Base-by-base conservation (phyloP, 495 filamentous ascomycete genomes). In the Thermochaetoides thermophila region DNA sequence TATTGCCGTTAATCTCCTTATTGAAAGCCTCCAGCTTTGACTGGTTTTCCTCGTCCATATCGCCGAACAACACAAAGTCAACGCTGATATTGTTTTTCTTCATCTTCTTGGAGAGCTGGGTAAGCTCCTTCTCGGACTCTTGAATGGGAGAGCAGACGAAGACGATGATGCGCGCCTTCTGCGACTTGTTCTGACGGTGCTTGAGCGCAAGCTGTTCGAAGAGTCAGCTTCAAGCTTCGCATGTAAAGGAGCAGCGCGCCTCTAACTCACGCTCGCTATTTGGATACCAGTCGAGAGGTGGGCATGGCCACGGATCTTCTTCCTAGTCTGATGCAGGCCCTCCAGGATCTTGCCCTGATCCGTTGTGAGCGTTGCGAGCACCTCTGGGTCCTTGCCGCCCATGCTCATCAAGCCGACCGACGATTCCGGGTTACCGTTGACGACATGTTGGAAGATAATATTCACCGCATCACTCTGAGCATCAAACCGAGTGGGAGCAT, bases 361-460 rank as follows among this genome's bases (percentile, higher is more conserved):
- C 28, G 82, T 81, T 30, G 89, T 96, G 55, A 96, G 69, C 14
- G 91, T 99, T 17, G 89, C 87, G 24, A 96, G 69, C 36, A 96
- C 85, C 61, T 99, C 91, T 26, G 89, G 89, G 9, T 85, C 84
- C 49, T 86, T 87, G 46, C 89, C 89, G 37, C 83, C 89, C 86
- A 96, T 95, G 57, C 82, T 94, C 85, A 99, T 93, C 31, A 99
- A 68, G 39, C 89, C 89, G 34, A 96, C 91, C 15, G 84, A 87
- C 9, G 85, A 94, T 61, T 99, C 89, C 15, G 89, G 81, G 57
- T 99, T 92, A 55, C 73, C 80, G 60, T 84, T 75, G 42, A 86
- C 92, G 60, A 96, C 92, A 48, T 78, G 78, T 43, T 78, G 81
- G 65, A 94, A 95, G 53, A 95, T 78, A 55, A 95, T 78, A 53